Percentiles rank a stretch among this genome's conserved stretches.
These are phyloP conservation scores for Trypethelium eluteriae DNA, from an alignment of 495 filamentous ascomycete genomes.

Conservation along the genomic window DNA sequence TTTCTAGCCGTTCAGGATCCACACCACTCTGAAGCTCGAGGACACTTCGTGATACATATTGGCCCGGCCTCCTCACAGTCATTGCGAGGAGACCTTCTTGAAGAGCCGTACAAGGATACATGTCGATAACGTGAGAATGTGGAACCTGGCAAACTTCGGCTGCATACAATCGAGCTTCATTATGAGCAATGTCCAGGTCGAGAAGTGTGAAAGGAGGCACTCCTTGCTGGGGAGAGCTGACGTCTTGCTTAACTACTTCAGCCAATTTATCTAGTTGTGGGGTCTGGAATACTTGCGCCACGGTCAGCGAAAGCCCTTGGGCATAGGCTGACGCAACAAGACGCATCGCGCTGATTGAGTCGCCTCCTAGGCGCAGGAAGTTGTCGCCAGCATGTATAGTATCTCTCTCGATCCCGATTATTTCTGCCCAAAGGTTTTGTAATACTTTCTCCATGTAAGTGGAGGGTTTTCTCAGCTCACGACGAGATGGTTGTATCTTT, in stretches of 20 bases:
- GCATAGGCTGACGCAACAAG: not conserved
- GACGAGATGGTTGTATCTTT: not conserved
- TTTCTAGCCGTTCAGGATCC: not conserved
- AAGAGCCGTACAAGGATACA: not conserved
- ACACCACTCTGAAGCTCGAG: not conserved
- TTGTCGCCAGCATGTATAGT: not conserved
- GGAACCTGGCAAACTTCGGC: not conserved
- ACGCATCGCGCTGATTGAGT: not conserved
- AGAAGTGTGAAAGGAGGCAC: not conserved
- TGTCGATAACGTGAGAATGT: not conserved
- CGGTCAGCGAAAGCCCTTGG: not conserved
- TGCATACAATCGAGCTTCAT: not conserved
- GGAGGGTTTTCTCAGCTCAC: too few species aligned
- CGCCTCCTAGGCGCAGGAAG: not conserved
- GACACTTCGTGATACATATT: not conserved
- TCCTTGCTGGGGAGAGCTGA: not conserved
- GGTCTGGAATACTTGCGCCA: not conserved
- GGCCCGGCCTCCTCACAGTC: too few species aligned
- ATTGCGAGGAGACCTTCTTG: not conserved
- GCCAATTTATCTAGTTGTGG: not conserved
- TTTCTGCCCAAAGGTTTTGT: not conserved
- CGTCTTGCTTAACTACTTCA: not conserved
- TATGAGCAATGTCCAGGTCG: not conserved
- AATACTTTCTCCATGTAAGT: not conserved
- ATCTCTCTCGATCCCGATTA: not conserved